These are phyloP conservation scores for Bipolaris bicolor DNA, from an alignment of 2,329 filamentous ascomycete species.

Conservation along the genomic window DNA sequence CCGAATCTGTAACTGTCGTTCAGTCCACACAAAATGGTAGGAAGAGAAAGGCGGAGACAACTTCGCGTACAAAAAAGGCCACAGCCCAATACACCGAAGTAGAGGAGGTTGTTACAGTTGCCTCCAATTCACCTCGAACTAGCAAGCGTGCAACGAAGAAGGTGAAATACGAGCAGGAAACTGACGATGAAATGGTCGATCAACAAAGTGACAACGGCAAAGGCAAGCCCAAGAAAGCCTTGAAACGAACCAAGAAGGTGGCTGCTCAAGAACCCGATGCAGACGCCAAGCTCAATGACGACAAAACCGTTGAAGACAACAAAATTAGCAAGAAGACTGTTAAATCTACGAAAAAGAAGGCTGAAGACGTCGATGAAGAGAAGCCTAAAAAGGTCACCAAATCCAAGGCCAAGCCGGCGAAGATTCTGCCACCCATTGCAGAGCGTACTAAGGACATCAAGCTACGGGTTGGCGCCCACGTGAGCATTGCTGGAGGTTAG, in stretches of 20 bases:
- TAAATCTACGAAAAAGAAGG: constrained; percentile 8
- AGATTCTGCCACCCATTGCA: constrained; percentile 68
- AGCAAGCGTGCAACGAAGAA: constrained; percentile 25
- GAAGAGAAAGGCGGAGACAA: constrained; percentile 41
- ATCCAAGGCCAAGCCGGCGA: constrained; percentile 52
- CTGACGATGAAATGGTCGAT: constrained; percentile 18
- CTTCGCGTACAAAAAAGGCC: constrained; percentile 19
- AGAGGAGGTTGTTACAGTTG: constrained; percentile 8
- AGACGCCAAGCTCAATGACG: neutral
- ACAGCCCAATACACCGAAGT: constrained; percentile 6
- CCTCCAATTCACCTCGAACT: constrained; percentile 16
- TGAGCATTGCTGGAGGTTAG: constrained; percentile 84
- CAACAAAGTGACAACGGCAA: neutral
- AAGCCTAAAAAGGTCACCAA: constrained; percentile 36
- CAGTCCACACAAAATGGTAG: constrained; percentile 18
- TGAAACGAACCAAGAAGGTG: neutral
- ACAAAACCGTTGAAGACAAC: constrained; percentile 13
- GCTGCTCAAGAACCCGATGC: constrained; percentile 5
- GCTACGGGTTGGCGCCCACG: constrained; percentile 91
- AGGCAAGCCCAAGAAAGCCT: neutral
- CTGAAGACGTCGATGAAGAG: neutral
- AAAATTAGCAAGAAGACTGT: neutral
- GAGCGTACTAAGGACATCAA: constrained; percentile 72
- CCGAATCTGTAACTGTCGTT: constrained; percentile 10
- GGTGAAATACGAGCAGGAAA: constrained; percentile 26